Base-by-base conservation (phyloP, 768 basidiomycete species). In the Tricholoma saponaceum region DNA sequence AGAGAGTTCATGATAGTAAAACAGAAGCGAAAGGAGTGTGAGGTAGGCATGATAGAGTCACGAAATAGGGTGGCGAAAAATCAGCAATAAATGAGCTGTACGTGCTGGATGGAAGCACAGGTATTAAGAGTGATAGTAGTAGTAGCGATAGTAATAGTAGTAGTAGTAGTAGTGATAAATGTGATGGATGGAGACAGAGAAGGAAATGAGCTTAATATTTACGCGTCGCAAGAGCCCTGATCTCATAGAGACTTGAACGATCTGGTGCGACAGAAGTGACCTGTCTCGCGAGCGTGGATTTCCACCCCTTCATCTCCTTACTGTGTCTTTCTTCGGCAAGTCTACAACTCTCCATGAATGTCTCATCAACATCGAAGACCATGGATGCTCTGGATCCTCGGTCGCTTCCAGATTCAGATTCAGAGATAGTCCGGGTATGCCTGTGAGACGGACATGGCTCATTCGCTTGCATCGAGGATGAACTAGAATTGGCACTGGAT, bases 291-390 rank as follows among this genome's bases (percentile, higher is more conserved):
- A 76, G 63, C 13, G 69, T 61, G 16, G 74, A 64, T 66, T 72
- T 78, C 95, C 93, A 96, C 4, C 90, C 90, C 62, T 84, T 88
- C 81, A 94, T 89, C 73, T 97, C 95, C 22, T 70, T 72, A 51
- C 83, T 83, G 74, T 97, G 94, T 52, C 92, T 82, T 67, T 86
- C 85, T 69, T 95, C 93, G 8, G 93, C 94, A 12, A 74, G 72
- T 46, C 83, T 82, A 67, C 92, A 95, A 56, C 79, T 79, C 60
- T 83, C 82, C 60, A 88, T 72, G 65, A 96, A 87, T 55, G 80
- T 76, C 60, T 90, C 86, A 57, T 91, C 87, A 25, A 93, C 81
- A 64, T 92, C 87, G 66, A 80, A 85, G 32, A 90, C 82, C 75
- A 90, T 83, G 6, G 87, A 90, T 39, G 87, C 89, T 59, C 90